Percentiles rank a stretch among this genome's conserved stretches.
phyloP scores from a whole-genome alignment of 768 basidiomycete genomes.

The Suillus brevipes region DNA sequence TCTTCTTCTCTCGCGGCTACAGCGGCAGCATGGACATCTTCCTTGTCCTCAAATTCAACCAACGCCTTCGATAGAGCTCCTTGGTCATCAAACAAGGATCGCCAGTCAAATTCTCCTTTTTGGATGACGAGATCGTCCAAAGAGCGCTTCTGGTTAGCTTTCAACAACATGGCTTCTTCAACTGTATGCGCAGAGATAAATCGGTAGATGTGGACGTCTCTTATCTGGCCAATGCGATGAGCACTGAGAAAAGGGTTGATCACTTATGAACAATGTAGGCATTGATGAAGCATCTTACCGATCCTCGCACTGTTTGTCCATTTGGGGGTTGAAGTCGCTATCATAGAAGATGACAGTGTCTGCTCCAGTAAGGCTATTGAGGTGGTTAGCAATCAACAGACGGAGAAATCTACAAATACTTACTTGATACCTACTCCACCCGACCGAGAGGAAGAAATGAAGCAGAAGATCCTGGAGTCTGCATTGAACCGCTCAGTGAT shows the following conservation, averaged over 20 bases:
- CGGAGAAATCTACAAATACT: constrained; percentile 31
- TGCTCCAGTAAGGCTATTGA: constrained; percentile 70
- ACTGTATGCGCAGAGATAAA: constrained; percentile 90
- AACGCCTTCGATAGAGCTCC: constrained; percentile 69
- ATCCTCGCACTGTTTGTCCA: constrained; percentile 97
- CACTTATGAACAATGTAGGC: not conserved
- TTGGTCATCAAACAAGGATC: constrained; percentile 70
- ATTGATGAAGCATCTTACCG: constrained; percentile 44
- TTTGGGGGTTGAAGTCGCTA: constrained; percentile 96
- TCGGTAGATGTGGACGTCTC: constrained; percentile 94
- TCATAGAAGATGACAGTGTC: constrained; percentile 98
- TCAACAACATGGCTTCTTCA: constrained; percentile 94
- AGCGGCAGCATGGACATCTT: constrained; percentile 81
- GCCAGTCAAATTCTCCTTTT: constrained; percentile 94
- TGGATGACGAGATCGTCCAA: constrained; percentile 92
- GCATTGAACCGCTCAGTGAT: constrained; percentile 87
- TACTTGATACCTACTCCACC: constrained; percentile 95
- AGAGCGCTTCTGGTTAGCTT: constrained; percentile 96
- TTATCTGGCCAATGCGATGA: constrained; percentile 97
- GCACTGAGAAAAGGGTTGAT: constrained; percentile 52
- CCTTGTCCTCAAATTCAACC: constrained; percentile 84
- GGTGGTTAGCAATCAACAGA: constrained; percentile 19
- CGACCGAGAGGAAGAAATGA: constrained; percentile 81
- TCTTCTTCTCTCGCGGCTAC: constrained; percentile 75
- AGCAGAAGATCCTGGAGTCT: constrained; percentile 78